Evolutionary conservation across 495 filamentous ascomycete species (phyloP).

Genomic region (Recurvomyces mirabilis): DNA sequence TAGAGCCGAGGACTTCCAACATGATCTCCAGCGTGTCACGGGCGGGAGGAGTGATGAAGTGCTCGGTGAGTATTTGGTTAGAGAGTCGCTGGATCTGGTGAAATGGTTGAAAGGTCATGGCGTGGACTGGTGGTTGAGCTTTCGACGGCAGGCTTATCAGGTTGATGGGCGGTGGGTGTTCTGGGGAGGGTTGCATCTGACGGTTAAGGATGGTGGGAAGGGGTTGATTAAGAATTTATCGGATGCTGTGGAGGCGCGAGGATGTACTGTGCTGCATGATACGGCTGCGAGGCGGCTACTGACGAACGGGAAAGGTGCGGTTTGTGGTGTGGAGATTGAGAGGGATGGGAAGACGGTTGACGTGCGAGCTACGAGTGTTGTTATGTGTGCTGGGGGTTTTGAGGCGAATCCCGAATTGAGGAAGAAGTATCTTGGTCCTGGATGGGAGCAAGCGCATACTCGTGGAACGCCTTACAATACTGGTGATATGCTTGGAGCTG

Average conservation of each 20-base stretch:
- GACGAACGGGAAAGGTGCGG: conserved; percentile 29
- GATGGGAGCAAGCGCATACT: conserved; percentile 49
- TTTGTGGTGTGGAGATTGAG: conserved; percentile 31
- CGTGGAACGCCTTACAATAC: conserved; percentile 52
- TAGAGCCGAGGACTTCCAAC: conserved; percentile 34
- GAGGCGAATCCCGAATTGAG: conserved; percentile 46
- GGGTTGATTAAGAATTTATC: conserved; percentile 40
- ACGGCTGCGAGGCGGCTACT: conserved; percentile 36
- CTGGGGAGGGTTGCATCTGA: conserved; percentile 49
- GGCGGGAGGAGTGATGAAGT: conserved; percentile 36
- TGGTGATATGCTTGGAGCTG: conserved; percentile 42
- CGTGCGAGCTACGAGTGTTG: conserved; percentile 34
- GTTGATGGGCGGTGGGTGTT: conserved; percentile 46
- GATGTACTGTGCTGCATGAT: conserved; percentile 35
- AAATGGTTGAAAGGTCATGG: conserved; percentile 46
- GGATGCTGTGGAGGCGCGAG: conserved; percentile 31
- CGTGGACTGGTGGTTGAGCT: conserved; percentile 44
- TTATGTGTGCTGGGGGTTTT: conserved; percentile 53
- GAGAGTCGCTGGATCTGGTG: conserved; percentile 36
- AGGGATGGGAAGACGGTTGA: conserved; percentile 19
- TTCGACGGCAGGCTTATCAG: conserved; percentile 50
- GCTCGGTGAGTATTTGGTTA: conserved; percentile 36
- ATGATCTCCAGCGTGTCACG: conserved; percentile 42
- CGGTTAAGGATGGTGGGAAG: conserved; percentile 47
- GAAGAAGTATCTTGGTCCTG: conserved; percentile 46